Evolutionary conservation across 306 rosid genomes (phyloP).

Genomic region (Arachis hypogaea): DNA sequence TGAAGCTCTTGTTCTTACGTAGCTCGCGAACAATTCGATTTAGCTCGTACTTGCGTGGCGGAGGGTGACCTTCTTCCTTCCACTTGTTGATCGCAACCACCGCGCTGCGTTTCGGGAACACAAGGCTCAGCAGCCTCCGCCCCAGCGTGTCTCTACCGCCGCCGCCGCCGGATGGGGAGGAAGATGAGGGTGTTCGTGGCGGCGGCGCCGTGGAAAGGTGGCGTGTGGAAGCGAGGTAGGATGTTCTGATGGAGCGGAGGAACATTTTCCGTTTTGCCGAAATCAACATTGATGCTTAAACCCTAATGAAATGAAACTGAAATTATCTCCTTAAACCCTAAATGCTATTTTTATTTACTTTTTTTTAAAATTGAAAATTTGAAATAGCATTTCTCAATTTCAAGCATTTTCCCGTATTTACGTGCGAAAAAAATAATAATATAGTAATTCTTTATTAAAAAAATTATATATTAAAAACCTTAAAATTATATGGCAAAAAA

Average conservation of each 20-base stretch:
- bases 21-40: slow-evolving; percentile 90
- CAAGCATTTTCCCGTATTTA: too few species aligned
- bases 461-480: too few species aligned
- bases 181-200: slow-evolving; percentile 20
- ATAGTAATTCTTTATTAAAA: too few species aligned
- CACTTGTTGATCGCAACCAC: slow-evolving; percentile 73
- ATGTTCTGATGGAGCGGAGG: slow-evolving; percentile 50
- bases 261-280: slow-evolving; percentile 38
- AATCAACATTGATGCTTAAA: not conserved
- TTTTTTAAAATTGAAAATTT: too few species aligned
- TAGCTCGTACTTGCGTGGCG: slow-evolving; percentile 81
- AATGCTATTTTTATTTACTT: too few species aligned
- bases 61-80: slow-evolving; percentile 78
- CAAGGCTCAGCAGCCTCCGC: slow-evolving; percentile 73
- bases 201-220: slow-evolving; percentile 50
- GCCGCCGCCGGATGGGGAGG: slow-evolving; percentile 23
- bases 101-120: slow-evolving; percentile 80
- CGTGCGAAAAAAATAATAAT: too few species aligned
- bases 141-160: slow-evolving; percentile 72
- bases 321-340: not conserved
- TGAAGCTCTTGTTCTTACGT: slow-evolving; percentile 77
- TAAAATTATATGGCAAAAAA: too few species aligned
- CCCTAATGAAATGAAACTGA: not conserved
- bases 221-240: slow-evolving; percentile 49
- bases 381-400: too few species aligned